Conservation (phyloP, 768 basidiomycete genomes). For the Rhodosporidiobolus sp. region DNA sequence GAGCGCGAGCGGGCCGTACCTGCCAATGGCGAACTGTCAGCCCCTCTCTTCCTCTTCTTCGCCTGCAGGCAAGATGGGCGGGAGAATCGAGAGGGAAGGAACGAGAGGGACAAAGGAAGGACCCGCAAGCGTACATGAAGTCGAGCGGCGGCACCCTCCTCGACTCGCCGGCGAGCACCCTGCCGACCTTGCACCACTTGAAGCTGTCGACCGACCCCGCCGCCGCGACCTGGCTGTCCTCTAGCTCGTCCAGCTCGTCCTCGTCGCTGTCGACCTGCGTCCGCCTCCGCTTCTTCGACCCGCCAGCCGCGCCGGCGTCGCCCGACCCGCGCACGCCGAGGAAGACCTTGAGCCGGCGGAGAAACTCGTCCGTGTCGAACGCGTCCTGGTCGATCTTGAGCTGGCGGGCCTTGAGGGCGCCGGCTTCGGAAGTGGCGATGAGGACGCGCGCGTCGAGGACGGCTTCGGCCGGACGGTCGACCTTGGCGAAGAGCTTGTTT, state of each 20-base stretch:
- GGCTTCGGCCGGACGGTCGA: slow-evolving; percentile 80
- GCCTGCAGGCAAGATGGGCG: no score
- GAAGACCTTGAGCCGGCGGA: slow-evolving; percentile 67
- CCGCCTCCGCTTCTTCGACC: slow-evolving; percentile 45
- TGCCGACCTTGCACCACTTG: slow-evolving; percentile 78
- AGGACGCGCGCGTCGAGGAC: slow-evolving; percentile 83
- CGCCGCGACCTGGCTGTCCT: slow-evolving; percentile 41
- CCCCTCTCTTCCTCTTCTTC: background rate
- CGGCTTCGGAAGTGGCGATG: slow-evolving; percentile 69
- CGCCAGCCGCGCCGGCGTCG: slow-evolving; percentile 51
- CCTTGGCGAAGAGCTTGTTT: slow-evolving; percentile 51
- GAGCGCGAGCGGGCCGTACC: slow-evolving; percentile 85
- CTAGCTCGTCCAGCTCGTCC: slow-evolving; percentile 50
- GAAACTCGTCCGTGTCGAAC: slow-evolving; percentile 89
- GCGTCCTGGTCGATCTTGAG: slow-evolving; percentile 82
- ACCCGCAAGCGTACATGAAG: slow-evolving; percentile 66
- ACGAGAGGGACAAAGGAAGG: background rate
- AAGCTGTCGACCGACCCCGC: slow-evolving; percentile 40
- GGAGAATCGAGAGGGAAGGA: no score
- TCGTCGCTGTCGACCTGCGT: slow-evolving; percentile 46
- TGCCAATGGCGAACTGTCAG: slow-evolving; percentile 46
- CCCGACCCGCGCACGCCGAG: slow-evolving; percentile 58
- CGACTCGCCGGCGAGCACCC: slow-evolving; percentile 75
- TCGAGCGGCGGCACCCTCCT: slow-evolving; percentile 74
- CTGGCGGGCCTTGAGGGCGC: slow-evolving; percentile 80